phyloP scores from a whole-genome alignment of 2,329 filamentous ascomycete species.

The Arthrobotrys sphaeroides region DNA sequence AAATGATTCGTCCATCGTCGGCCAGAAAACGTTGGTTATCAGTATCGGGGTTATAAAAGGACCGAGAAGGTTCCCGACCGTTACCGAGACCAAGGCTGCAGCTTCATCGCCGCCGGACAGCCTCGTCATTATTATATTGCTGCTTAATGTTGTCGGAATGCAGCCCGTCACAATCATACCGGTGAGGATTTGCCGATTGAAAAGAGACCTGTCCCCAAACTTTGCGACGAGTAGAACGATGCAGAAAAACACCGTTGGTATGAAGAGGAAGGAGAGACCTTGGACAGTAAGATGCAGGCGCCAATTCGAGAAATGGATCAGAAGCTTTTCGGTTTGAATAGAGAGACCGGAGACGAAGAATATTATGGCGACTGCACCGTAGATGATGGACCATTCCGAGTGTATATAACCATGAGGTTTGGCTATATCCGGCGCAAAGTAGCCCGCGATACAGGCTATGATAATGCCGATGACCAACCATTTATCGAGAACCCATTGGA shows the following conservation, averaged over 20 bases:
- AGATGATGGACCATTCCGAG: constrained; percentile 71
- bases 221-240: constrained; percentile 66
- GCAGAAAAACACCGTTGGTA: constrained; percentile 71
- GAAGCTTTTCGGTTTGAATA: constrained; percentile 71
- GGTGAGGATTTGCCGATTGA: constrained; percentile 73
- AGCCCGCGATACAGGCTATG: constrained; percentile 63
- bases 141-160: constrained; percentile 76
- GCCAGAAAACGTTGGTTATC: constrained; percentile 69
- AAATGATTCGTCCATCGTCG: constrained; percentile 65
- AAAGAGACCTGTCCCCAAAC: constrained; percentile 64
- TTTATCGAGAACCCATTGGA: constrained; percentile 65
- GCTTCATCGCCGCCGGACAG: constrained; percentile 74
- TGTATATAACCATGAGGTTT: constrained; percentile 65
- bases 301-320: constrained; percentile 72
- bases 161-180: constrained; percentile 75
- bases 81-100: constrained; percentile 73
- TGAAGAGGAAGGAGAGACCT: constrained; percentile 72
- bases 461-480: constrained; percentile 74
- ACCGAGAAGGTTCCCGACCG: constrained; percentile 75
- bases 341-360: constrained; percentile 77
- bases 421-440: constrained; percentile 62
- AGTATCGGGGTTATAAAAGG: constrained; percentile 74
- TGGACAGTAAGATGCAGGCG: constrained; percentile 75
- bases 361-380: constrained; percentile 74
- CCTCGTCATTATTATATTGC: constrained; percentile 78